These are phyloP conservation scores for Penicillium sp. DNA, from an alignment of 2,329 filamentous ascomycete species.

Conservation along the genomic window DNA sequence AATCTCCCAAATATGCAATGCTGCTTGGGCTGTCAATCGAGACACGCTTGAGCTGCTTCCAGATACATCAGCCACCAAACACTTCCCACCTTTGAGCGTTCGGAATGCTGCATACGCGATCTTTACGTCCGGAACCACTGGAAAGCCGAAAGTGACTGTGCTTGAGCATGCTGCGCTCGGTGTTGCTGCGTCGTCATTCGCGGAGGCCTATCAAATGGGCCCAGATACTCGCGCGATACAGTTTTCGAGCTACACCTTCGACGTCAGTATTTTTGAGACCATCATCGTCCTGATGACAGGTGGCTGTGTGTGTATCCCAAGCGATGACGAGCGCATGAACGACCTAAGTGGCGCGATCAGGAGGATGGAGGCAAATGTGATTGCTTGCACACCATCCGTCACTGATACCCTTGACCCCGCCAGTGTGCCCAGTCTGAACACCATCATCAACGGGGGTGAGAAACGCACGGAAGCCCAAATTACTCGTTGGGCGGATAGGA, in stretches of 20 bases:
- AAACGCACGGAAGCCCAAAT: constrained; percentile 49
- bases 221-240: constrained; percentile 62
- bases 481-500: constrained; percentile 49
- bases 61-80: constrained; percentile 24
- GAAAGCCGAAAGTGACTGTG: constrained; percentile 64
- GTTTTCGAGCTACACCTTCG: constrained; percentile 62
- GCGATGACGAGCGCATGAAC: constrained; percentile 54
- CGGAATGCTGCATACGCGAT: constrained; percentile 61
- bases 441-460: constrained; percentile 52
- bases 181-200: constrained; percentile 59
- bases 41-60: constrained; percentile 34
- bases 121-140: constrained; percentile 63
- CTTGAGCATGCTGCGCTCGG: constrained; percentile 66
- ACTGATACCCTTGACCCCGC: constrained; percentile 53
- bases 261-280: constrained; percentile 60
- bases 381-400: constrained; percentile 65
- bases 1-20: constrained; percentile 34
- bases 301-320: constrained; percentile 65
- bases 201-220: constrained; percentile 56
- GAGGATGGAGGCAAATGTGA: constrained; percentile 57
- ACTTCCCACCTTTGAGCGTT: constrained; percentile 24
- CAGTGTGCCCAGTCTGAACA: constrained; percentile 50
- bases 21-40: constrained; percentile 35
- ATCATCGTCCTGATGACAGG: constrained; percentile 61
- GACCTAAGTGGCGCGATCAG: constrained; percentile 58